These are phyloP conservation scores for Pythium scleroteichum DNA, from an alignment of 352 stramenopile species.

Conservation along the genomic window DNA sequence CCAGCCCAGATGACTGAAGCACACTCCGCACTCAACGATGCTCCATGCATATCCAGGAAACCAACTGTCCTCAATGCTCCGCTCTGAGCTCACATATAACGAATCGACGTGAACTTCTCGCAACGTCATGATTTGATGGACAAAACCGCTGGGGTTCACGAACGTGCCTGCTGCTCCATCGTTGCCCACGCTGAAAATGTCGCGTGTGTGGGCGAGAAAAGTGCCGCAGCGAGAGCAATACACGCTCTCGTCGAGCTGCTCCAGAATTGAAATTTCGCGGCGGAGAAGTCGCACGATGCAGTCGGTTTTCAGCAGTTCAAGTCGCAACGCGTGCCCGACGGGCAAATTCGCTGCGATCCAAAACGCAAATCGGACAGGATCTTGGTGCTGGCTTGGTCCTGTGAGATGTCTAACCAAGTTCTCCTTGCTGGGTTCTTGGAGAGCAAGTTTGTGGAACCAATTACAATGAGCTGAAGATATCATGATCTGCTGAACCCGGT, in stretches of 20 bases:
- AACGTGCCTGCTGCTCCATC: constrained; percentile 69
- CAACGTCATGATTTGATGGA: constrained; percentile 83
- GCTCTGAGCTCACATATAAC: constrained; percentile 46
- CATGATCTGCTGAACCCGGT: constrained; percentile 67
- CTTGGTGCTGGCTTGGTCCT: constrained; percentile 40
- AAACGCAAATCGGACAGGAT: constrained; percentile 74
- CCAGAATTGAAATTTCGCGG: constrained; percentile 54
- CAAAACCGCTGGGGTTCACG: constrained; percentile 74
- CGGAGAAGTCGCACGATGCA: constrained; percentile 62
- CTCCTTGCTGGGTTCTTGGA: constrained; percentile 22
- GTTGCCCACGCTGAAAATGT: constrained; percentile 81
- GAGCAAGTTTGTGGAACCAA: constrained; percentile 46
- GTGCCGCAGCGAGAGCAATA: constrained; percentile 64
- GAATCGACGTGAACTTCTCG: constrained; percentile 43
- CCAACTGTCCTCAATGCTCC: constrained; percentile 71
- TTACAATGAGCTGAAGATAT: constrained; percentile 71
- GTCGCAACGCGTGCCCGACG: constrained; percentile 52
- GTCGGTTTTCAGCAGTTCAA: constrained; percentile 61
- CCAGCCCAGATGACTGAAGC: constrained; percentile 76
- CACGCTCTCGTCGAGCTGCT: constrained; percentile 62
- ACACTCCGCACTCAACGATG: constrained; percentile 70
- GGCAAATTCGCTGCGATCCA: constrained; percentile 79
- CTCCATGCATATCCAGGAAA: constrained; percentile 83
- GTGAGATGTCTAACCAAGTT: constrained; percentile 26
- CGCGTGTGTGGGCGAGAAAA: constrained; percentile 61